Base-by-base conservation (phyloP, 169 alveolate genomes). In the Sarcocystis neurona region DNA sequence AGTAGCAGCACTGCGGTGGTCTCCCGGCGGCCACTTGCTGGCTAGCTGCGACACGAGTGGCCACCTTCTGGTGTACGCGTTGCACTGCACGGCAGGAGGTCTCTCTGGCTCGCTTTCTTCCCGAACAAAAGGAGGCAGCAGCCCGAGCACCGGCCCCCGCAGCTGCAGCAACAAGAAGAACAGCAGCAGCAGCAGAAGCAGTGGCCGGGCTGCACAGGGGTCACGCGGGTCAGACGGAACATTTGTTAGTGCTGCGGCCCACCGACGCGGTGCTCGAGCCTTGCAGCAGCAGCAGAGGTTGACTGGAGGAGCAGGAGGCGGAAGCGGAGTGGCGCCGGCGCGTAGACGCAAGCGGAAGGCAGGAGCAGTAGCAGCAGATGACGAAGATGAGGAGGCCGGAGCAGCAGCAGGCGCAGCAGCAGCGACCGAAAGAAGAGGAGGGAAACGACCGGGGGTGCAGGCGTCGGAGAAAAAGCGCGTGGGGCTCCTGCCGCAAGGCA, bases 1-100 rank as follows among this genome's bases (percentile, higher is more conserved):
- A 27, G 53, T 85, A n/a, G 53, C 74, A 12, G 80, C 90, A 10
- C 39, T 85, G 47, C 72, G 80, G 8, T 85, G 90, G 90, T 56
- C 90, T 41, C 72, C 79, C 66, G 48, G 47, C 39, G 89, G 89
- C 27, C 48, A 43, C 70, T 46, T 23, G 6, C 56, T 72, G 2
- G 82, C 82, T 53, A 72, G 43, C 30, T 72, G 82, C 82, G 82
- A 77, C 85, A n/a, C 70, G 32, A 46, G 30, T 18, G 85, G 70
- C 3, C n/a, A 30, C n/a, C 68, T 47, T 32, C n/a, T 47, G 23
- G 68, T 77, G 10, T 77, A 77, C 68, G 85, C 85, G 23, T 44
- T 77, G 68, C 23, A 48, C 30, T 34, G 23, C 23, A 43, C 85
- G 44, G n/a, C n/a, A n/a, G n/a, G n/a, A n/a, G n/a, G n/a, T n/a